Conservation (phyloP, 164 flowering plant species). For the Sextonia rubra region DNA sequence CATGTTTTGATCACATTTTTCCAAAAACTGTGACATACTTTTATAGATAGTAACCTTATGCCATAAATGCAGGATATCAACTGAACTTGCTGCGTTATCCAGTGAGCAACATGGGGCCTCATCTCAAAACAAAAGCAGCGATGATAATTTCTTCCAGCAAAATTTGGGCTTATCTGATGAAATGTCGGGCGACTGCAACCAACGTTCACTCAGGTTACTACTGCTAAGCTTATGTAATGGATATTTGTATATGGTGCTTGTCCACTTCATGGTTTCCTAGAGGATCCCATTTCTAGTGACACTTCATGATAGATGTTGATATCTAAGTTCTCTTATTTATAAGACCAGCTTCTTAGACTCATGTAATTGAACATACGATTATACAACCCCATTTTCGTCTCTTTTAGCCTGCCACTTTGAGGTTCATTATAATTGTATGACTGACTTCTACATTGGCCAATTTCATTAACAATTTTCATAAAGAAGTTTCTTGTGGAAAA, state of each 20-base stretch:
- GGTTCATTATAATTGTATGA: no score
- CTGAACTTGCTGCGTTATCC: conserved; percentile 40
- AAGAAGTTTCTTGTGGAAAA: no score
- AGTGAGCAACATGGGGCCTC: conserved; percentile 37
- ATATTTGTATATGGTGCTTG: background rate
- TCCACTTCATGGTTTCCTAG: background rate
- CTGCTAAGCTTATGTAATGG: background rate
- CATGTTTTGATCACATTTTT: background rate
- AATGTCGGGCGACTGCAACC: conserved; percentile 22
- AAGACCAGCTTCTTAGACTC: no score
- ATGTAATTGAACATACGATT: no score
- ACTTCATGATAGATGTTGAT: background rate
- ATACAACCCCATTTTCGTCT: no score
- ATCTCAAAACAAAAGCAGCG: conserved; percentile 31
- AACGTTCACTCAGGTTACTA: conserved; percentile 38
- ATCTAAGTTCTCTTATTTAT: background rate
- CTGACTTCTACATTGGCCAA: no score
- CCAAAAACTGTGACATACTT: no score
- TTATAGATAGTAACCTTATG: background rate
- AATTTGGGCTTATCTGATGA: conserved; percentile 25
- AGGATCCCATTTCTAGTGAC: background rate
- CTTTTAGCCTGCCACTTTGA: no score
- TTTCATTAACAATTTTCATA: no score
- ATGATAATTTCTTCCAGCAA: conserved; percentile 27
- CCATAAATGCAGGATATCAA: conserved; percentile 48